Percentiles rank a stretch among this genome's conserved stretches.
phyloP scores from a whole-genome alignment of 192 early-diverging fungal genomes.

The Pilobolus umbonatus region DNA sequence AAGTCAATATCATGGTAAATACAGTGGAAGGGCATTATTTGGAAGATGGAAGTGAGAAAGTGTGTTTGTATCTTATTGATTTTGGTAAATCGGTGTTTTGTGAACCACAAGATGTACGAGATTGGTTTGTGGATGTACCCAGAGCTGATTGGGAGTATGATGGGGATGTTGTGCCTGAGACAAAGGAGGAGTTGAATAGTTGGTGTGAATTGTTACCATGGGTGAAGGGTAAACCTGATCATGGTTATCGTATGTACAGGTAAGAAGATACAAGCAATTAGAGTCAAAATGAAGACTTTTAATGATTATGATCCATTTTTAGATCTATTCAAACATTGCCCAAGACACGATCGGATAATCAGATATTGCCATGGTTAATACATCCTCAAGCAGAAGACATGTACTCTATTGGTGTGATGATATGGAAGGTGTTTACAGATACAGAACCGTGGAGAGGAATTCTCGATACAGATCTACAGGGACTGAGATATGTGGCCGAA shows the following conservation, averaged over 20 bases:
- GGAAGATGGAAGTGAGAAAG: slow-evolving; percentile 40
- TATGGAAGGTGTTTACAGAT: slow-evolving; percentile 56
- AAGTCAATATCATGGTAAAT: slow-evolving; percentile 60
- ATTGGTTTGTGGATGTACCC: slow-evolving; percentile 42
- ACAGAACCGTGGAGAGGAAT: slow-evolving; percentile 58
- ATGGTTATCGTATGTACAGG: slow-evolving; percentile 55
- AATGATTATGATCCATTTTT: not conserved
- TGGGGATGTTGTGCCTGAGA: slow-evolving; percentile 36
- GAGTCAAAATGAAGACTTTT: not conserved
- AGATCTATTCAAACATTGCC: slow-evolving; percentile 55
- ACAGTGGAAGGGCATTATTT: slow-evolving; percentile 36
- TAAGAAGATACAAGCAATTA: not conserved
- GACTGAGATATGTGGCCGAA: slow-evolving; percentile 43
- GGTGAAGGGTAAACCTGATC: slow-evolving; percentile 50
- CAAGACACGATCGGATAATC: slow-evolving; percentile 43
- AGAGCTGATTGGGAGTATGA: slow-evolving; percentile 28
- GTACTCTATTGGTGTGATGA: slow-evolving; percentile 53
- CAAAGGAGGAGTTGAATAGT: slow-evolving; percentile 38
- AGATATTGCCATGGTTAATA: slow-evolving; percentile 34
- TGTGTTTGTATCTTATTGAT: slow-evolving; percentile 51
- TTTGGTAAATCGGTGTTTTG: slow-evolving; percentile 60
- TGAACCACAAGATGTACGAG: slow-evolving; percentile 36
- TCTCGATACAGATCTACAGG: slow-evolving; percentile 53
- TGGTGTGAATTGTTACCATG: slow-evolving; percentile 39
- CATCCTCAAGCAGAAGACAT: slow-evolving; percentile 53